Conservation (phyloP, 768 basidiomycete species). For the Suillus tomentosus region DNA sequence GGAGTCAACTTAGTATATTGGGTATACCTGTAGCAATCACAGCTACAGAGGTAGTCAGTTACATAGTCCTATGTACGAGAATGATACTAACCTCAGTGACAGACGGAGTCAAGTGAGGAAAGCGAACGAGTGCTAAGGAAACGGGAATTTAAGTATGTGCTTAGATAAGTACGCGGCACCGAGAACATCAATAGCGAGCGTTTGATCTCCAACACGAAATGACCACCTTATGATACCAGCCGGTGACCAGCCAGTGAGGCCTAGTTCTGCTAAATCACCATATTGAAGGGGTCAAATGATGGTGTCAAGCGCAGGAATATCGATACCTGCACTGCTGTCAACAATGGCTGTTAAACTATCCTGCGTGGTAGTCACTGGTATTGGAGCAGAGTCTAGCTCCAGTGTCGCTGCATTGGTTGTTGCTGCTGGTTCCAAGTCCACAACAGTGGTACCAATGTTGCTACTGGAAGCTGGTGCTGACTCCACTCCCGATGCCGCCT, state of each 20-base stretch:
- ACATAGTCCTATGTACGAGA: too few relatives aligned
- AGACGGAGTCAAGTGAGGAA: too few relatives aligned
- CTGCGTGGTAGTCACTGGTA: constrained; percentile 4
- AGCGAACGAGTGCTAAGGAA: too few relatives aligned
- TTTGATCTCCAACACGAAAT: constrained; percentile 26
- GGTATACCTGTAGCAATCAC: too few relatives aligned
- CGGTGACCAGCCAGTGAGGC: constrained; percentile 64
- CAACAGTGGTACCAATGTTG: background rate
- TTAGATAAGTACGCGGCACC: too few relatives aligned
- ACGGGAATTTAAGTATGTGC: too few relatives aligned
- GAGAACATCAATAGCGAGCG: too few relatives aligned
- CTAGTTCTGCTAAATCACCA: constrained; percentile 72
- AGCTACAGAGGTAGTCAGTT: too few relatives aligned
- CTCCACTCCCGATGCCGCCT: constrained; percentile 9
- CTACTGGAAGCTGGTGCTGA: constrained; percentile 2
- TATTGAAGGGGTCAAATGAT: constrained; percentile 57
- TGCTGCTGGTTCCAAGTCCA: constrained; percentile 5
- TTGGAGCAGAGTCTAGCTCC: background rate
- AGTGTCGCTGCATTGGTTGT: background rate
- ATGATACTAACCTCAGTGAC: too few relatives aligned
- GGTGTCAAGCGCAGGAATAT: constrained; percentile 26
- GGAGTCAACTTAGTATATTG: too few relatives aligned
- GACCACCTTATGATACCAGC: constrained; percentile 63
- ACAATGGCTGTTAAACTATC: background rate
- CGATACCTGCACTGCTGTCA: constrained; percentile 9